phyloP scores from a whole-genome alignment of 1,284 basidiomycete species.

The Porodaedalea pini region DNA sequence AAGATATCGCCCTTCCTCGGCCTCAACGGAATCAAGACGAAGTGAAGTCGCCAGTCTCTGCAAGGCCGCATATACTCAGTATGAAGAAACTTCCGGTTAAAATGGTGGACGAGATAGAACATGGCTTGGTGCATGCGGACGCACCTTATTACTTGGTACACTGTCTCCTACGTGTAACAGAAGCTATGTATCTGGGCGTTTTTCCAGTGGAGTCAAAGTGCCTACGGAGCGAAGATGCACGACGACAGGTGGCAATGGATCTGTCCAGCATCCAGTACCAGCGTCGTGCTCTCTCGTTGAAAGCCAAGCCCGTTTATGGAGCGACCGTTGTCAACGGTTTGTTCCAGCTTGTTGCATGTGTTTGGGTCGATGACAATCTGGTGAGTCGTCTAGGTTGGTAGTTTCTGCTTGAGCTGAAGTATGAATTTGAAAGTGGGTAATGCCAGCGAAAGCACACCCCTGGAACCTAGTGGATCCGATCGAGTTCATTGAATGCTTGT shows the following conservation, averaged over 20 bases:
- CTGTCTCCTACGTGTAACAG: neutral
- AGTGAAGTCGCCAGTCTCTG: neutral
- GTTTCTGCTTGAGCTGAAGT: no score
- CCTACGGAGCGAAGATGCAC: neutral
- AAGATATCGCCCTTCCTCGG: neutral
- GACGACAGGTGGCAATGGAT: neutral
- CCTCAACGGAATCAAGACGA: neutral
- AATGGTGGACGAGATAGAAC: neutral
- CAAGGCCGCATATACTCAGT: neutral
- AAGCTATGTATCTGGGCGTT: neutral
- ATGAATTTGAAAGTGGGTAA: no score
- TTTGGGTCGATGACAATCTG: neutral
- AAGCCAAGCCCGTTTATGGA: neutral
- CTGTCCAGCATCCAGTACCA: neutral
- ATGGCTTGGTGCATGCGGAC: neutral
- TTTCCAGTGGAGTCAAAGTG: neutral
- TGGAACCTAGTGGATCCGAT: neutral
- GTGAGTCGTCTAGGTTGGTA: no score
- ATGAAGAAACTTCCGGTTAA: neutral
- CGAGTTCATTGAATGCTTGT: neutral
- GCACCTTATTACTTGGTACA: neutral
- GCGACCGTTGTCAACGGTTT: neutral
- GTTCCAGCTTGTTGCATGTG: neutral
- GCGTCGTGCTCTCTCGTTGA: neutral
- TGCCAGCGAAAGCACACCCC: neutral